These are phyloP conservation scores for Scenedesmus sp. DNA, from an alignment of 163 green algal species.

Conservation along the genomic window DNA sequence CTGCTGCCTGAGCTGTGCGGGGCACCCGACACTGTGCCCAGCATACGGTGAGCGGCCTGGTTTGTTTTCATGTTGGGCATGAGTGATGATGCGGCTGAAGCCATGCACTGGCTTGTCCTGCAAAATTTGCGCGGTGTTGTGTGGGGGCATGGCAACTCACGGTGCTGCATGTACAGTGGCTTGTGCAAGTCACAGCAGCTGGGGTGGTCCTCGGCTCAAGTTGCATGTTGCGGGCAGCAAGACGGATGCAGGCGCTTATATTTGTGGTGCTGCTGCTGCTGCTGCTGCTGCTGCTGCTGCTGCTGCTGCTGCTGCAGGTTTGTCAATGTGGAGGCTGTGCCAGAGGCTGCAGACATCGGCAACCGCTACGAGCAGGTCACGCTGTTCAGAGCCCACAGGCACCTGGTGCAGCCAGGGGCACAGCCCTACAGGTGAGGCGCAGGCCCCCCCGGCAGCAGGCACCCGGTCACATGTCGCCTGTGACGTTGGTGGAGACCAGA, in stretches of 20 bases:
- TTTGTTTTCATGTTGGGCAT: no score
- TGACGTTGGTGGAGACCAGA: no score
- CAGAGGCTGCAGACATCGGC: conserved; percentile 66
- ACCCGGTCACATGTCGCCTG: neutral
- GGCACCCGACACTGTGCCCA: conserved; percentile 34
- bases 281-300: no score
- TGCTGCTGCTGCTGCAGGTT: conserved; percentile 60
- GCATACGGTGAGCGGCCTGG: conserved; percentile 60
- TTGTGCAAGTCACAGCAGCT: neutral
- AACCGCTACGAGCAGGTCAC: conserved; percentile 79
- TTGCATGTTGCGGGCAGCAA: neutral
- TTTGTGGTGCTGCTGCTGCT: no score
- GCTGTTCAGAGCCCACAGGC: conserved; percentile 67
- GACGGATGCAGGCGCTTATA: neutral
- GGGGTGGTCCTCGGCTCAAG: neutral
- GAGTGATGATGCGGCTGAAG: no score
- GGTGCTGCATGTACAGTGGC: neutral
- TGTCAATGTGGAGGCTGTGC: conserved; percentile 78
- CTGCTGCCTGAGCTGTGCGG: conserved; percentile 53
- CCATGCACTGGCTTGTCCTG: neutral
- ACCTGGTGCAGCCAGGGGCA: conserved; percentile 37
- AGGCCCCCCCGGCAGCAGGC: neutral
- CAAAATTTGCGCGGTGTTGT: neutral
- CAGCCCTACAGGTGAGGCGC: conserved; percentile 43
- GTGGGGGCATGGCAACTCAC: no score